Base-by-base conservation (phyloP, 352 stramenopile species). In the Phytophthora cactorum region DNA sequence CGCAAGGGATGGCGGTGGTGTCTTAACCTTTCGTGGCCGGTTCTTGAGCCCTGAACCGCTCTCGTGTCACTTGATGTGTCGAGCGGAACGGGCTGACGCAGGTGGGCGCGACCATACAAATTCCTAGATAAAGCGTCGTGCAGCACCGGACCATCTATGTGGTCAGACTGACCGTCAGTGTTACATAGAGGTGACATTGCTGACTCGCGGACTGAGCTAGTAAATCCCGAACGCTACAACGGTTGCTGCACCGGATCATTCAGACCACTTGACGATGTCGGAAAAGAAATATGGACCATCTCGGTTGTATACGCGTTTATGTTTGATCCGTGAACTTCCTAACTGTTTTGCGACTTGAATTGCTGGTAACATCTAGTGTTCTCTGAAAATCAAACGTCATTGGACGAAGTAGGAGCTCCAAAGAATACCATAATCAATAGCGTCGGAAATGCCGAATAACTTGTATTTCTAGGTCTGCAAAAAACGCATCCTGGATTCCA, bases 11-110 rank as follows among this genome's bases (percentile, higher is more conserved):
- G 55, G 29, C 12, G 43, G 53, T 43, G 53, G 41, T 54, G 54
- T 29, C 52, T 22, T 58, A 38, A 38, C 51, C 34, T 36, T 5
- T 51, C 47, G 10, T 51, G 22, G 39, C 28, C 14, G 39, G 27
- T 28, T 22, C 17, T 52, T 62, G 31, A 62, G 53, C 54, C 54
- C 54, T 31, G 28, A 62, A 63, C 46, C 58, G 22, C n/a, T 55
- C 25, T 29, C 39, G 59, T 59, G 59, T 66, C 59, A 66, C 49
- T 66, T 65, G 57, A 57, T 64, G 36, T 52, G 39, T 61, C 54
- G 36, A 61, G n/a, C 54, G 11, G 39, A 38, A 51, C n/a, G 22
- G 22, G 55, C 15, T 51, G 57, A 43, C 36, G 36, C 36, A 43
- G 46, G 15, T 64, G 59, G 22, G 15, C 25, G 11, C 38, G 38